Evolutionary conservation across 2,329 filamentous ascomycete species (phyloP).

Genomic region (Metarhizium rileyi): DNA sequence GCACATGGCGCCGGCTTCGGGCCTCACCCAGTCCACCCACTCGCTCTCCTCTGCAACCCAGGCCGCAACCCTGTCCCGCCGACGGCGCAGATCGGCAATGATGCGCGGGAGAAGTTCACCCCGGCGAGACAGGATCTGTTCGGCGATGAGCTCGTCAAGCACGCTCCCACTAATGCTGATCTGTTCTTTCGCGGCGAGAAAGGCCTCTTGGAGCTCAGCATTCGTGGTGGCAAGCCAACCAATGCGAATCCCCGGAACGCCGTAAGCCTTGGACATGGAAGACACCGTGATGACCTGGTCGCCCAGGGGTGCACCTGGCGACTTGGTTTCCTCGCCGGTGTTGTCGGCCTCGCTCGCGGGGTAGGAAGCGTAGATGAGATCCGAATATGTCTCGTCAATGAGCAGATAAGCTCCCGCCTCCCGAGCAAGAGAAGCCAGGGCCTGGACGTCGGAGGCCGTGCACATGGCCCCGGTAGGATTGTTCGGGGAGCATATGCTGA

Average conservation of each 20-base stretch:
- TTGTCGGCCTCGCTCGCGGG: background rate
- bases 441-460: constrained; percentile 1
- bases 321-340: background rate
- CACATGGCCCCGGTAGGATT: constrained; percentile 13
- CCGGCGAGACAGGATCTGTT: constrained; percentile 12
- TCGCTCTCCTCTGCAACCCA: constrained; percentile 15
- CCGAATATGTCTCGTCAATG: constrained; percentile 16
- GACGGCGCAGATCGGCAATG: constrained; percentile 12
- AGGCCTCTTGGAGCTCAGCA: constrained; percentile 11
- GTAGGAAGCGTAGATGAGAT: constrained; percentile 9
- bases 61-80: constrained; percentile 11
- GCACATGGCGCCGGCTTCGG: constrained; percentile 14
- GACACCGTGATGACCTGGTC: constrained; percentile 13
- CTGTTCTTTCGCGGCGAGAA: constrained; percentile 15
- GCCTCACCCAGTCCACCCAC: constrained; percentile 15
- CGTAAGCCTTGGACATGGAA: constrained; percentile 15
- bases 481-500: constrained; percentile 14
- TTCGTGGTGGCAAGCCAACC: constrained; percentile 13
- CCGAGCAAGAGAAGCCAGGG: constrained; percentile 9
- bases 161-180: constrained; percentile 16
- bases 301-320: constrained; percentile 9
- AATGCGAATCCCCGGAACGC: constrained; percentile 13
- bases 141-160: constrained; percentile 13
- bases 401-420: constrained; percentile 7
- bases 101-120: constrained; percentile 7